Evolutionary conservation across 768 basidiomycete species (phyloP).

Genomic region (Asterophora parasitica): DNA sequence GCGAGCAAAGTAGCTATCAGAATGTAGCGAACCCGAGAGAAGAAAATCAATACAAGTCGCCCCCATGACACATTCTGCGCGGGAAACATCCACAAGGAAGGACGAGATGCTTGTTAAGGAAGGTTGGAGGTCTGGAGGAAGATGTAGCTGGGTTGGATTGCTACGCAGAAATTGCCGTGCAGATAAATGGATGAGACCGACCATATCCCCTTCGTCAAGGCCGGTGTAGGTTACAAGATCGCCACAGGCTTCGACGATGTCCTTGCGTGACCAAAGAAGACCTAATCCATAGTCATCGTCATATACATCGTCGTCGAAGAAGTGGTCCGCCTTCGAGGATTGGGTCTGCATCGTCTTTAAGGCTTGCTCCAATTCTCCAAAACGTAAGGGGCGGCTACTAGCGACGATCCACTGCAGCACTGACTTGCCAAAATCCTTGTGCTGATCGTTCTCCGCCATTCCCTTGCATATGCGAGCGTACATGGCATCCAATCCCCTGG

Average conservation of each 20-base stretch:
- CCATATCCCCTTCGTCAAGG: not conserved
- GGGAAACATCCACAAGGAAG: not conserved
- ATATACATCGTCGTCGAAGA: not conserved
- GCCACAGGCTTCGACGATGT: conserved; percentile 9
- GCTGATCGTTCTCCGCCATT: conserved; percentile 2
- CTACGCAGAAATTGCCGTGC: conserved; percentile 2
- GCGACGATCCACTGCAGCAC: conserved; percentile 5
- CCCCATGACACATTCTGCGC: not conserved
- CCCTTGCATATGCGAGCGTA: conserved; percentile 5
- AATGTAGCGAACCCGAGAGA: not conserved
- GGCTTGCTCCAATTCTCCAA: conserved; percentile 7
- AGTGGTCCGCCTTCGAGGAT: not conserved
- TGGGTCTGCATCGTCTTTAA: conserved; percentile 2
- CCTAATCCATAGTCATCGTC: conserved; percentile 1
- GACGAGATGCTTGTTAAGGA: not conserved
- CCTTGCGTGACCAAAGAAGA: conserved; percentile 8
- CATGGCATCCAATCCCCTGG: conserved; percentile 6
- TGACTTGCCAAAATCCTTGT: conserved; percentile 1
- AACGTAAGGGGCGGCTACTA: conserved; percentile 3
- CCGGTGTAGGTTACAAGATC: conserved; percentile 6
- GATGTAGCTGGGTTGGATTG: not conserved
- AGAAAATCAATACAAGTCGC: conserved; percentile 3
- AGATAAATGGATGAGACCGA: conserved; percentile 7
- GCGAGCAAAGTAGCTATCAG: not conserved
- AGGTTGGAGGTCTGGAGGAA: not conserved